Percentiles rank a stretch among this genome's conserved stretches.
Evolutionary conservation across 2,329 filamentous ascomycete genomes (phyloP).

Genomic region (Elsinoe australis): DNA sequence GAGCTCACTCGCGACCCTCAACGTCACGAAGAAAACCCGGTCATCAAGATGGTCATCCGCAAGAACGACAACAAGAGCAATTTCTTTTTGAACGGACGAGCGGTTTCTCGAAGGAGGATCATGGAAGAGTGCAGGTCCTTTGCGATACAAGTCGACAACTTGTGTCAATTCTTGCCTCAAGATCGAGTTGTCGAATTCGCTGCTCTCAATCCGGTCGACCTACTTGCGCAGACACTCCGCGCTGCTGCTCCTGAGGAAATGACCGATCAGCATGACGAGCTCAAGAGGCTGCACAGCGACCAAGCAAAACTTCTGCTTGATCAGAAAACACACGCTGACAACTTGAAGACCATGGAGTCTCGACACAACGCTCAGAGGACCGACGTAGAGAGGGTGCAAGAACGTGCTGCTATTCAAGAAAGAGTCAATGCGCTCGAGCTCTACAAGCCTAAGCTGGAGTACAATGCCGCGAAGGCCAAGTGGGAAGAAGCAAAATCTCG

Average conservation of each 20-base stretch:
- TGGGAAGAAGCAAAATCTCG: constrained; percentile 48
- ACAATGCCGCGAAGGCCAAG: constrained; percentile 47
- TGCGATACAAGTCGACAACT: constrained; percentile 91
- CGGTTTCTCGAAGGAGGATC: constrained; percentile 54
- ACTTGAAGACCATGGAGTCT: constrained; percentile 58
- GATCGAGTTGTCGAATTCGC: constrained; percentile 95
- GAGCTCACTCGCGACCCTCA: constrained; percentile 63
- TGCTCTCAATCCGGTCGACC: constrained; percentile 67
- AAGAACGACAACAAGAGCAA: constrained; percentile 58
- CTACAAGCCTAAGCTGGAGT: constrained; percentile 58
- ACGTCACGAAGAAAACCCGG: constrained; percentile 55
- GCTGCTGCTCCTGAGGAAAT: constrained; percentile 79
- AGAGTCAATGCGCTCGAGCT: constrained; percentile 58
- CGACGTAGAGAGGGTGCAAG: constrained; percentile 74
- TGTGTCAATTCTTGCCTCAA: constrained; percentile 94
- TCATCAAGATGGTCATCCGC: constrained; percentile 69
- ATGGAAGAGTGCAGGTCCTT: constrained; percentile 60
- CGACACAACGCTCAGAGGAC: constrained; percentile 67
- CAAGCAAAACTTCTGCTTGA: constrained; percentile 11
- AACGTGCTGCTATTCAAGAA: constrained; percentile 61
- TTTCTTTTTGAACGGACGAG: constrained; percentile 68
- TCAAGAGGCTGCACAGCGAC: constrained; percentile 55
- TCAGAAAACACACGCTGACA: constrained; percentile 48
- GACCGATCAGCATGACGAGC: constrained; percentile 64
- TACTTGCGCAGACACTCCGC: constrained; percentile 77